A percentile compares a stretch with the other conserved stretches of the same genome.
Evolutionary conservation across 768 basidiomycete genomes (phyloP).

Genomic region (Kwoniella sp.): DNA sequence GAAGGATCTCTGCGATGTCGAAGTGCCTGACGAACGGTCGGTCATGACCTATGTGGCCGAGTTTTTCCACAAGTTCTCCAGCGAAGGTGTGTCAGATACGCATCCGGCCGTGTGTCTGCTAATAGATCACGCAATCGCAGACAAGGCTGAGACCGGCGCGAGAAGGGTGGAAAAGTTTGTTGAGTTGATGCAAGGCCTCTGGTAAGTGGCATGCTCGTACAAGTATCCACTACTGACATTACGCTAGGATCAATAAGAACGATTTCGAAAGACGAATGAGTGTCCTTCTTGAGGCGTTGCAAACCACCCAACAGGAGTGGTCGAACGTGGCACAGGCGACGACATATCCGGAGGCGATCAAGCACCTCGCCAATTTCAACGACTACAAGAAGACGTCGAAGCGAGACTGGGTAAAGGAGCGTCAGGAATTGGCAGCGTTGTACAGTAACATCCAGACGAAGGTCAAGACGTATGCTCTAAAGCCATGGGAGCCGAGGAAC

Average conservation of each 20-base stretch:
- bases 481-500: conserved; percentile 72
- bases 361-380: conserved; percentile 66
- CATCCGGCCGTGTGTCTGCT: conserved; percentile 3
- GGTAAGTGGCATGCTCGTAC: conserved; percentile 42
- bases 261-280: conserved; percentile 87
- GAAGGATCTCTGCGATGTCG: conserved; percentile 81
- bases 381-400: conserved; percentile 81
- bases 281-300: conserved; percentile 60
- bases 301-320: conserved; percentile 69
- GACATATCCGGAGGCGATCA: conserved; percentile 76
- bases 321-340: conserved; percentile 61
- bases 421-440: conserved; percentile 77
- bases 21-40: conserved; percentile 88
- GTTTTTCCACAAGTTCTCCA: conserved; percentile 96
- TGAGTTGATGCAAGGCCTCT: conserved; percentile 70
- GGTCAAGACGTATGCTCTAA: conserved; percentile 78
- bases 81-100: conserved; percentile 66
- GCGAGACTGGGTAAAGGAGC: conserved; percentile 80
- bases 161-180: conserved; percentile 93
- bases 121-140: conserved; percentile 52
- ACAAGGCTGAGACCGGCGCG: conserved; percentile 90
- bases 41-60: conserved; percentile 98
- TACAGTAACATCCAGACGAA: conserved; percentile 94
- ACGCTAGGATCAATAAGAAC: conserved; percentile 54
- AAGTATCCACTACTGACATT: no score